Percentiles rank a stretch among this genome's conserved stretches.
These are phyloP conservation scores for Teunomyces funiuensis DNA, from an alignment of 805 yeast genomes.

Conservation along the genomic window DNA sequence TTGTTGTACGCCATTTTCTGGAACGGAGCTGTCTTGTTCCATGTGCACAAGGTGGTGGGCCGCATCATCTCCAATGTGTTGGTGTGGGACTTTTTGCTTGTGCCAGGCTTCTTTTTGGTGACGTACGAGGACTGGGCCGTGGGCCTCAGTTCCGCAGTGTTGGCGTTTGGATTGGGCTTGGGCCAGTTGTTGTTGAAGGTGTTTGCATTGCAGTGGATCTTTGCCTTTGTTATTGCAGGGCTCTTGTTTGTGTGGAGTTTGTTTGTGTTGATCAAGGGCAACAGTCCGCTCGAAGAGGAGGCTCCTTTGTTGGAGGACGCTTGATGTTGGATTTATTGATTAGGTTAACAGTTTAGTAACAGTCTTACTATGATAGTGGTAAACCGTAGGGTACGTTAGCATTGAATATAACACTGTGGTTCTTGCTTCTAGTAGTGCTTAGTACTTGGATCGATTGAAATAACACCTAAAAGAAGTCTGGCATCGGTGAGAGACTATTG, in stretches of 20 bases:
- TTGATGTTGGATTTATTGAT: neutral
- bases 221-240: constrained; percentile 68
- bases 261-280: constrained; percentile 36
- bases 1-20: constrained; percentile 70
- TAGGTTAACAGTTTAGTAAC: neutral
- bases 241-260: constrained; percentile 52
- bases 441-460: too few relatives aligned
- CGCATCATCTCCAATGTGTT: constrained; percentile 70
- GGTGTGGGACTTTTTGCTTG: constrained; percentile 74
- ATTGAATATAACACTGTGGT: too few relatives aligned
- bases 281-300: constrained; percentile 18
- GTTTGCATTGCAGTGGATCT: constrained; percentile 83
- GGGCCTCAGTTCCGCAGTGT: constrained; percentile 57
- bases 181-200: constrained; percentile 68
- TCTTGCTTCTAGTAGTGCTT: too few relatives aligned
- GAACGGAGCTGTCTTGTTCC: constrained; percentile 80
- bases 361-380: too few relatives aligned
- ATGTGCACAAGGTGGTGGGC: constrained; percentile 57
- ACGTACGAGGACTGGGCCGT: constrained; percentile 70
- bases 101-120: constrained; percentile 58
- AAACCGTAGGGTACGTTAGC: too few relatives aligned
- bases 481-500: too few relatives aligned
- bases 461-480: too few relatives aligned
- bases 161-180: constrained; percentile 65
- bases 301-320: constrained; percentile 41